Evolutionary conservation across 768 basidiomycete genomes (phyloP).

Genomic region (Arthromyces matolae): DNA sequence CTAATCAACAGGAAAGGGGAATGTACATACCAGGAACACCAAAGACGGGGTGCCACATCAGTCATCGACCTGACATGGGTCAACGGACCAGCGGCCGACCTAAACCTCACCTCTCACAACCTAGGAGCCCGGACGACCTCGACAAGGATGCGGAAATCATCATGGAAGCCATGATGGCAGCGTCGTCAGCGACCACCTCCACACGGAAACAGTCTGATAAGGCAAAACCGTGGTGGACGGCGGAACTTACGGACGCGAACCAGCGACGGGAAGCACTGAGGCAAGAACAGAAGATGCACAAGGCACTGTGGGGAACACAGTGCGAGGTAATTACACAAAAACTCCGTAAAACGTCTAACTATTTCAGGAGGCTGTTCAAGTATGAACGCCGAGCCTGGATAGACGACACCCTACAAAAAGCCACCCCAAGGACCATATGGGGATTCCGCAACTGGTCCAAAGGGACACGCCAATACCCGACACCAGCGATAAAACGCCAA

Average conservation of each 20-base stretch:
- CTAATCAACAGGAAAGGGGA: not conserved
- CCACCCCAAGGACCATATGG: conserved; percentile 20
- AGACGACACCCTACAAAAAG: conserved; percentile 11
- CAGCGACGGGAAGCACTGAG: not conserved
- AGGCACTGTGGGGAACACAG: not conserved
- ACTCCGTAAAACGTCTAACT: not conserved
- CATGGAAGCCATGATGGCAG: not conserved
- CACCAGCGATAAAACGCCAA: conserved; percentile 18
- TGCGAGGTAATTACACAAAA: not conserved
- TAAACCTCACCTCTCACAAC: not conserved
- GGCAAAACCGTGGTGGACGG: conserved; percentile 6
- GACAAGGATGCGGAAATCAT: not conserved
- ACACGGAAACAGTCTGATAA: not conserved
- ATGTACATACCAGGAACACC: not conserved
- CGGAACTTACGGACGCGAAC: not conserved
- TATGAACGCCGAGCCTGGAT: not conserved
- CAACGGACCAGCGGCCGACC: not conserved
- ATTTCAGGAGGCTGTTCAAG: conserved; percentile 7
- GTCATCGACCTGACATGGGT: conserved; percentile 1
- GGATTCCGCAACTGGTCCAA: conserved; percentile 22
- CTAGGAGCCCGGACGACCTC: not conserved
- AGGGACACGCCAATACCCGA: conserved; percentile 21
- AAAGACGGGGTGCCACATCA: not conserved
- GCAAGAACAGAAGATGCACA: not conserved
- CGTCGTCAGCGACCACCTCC: not conserved